Base-by-base conservation (phyloP, 139 green algal species). In the Desmodesmus armatus region DNA sequence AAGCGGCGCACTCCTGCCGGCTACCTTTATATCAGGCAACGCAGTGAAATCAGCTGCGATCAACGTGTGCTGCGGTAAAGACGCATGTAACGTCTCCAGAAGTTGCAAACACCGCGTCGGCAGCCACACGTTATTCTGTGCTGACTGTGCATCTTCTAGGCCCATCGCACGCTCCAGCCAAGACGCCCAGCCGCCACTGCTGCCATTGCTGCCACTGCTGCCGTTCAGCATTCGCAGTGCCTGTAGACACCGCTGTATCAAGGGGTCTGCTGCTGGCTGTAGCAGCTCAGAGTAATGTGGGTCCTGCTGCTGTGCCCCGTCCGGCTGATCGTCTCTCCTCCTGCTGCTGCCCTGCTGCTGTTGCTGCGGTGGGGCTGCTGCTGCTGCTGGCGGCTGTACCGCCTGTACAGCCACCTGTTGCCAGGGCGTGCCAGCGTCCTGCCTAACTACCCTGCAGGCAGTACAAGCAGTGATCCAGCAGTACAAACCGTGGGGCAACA, bases 1-100 rank as follows among this genome's bases (percentile, higher is more conserved):
- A 25, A 98, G 82, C 5, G 96, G 96, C 3, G 96, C 96, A 44
- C 93, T 93, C 2, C 43, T 49, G 0, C 96, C 96, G 1, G 70
- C 73, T 9, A 98, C 67, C 15, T 55, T 43, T 29, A 96, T 91
- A 41, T 98, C 94, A 0, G 96, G 95, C 39, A 98, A 90, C 27
- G 84, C 58, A 70, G 95, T 92, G 90, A 98, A 98, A 88, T 98
- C 96, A 15, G 92, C 92, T 0, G 91, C 89, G 0, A 98, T 88
- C 15, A 98, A 81, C 17, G 83, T 90, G 88, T 97, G 94, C 53
- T 91, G 87, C 9, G 96, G 96, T 0, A 91, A 89, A 25, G 88
- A 85, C 3, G 44, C 58, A 77, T 96, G 89, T 37, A 98, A 83
- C 27, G 89, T 74, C 29, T 97, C 90, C 67, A 98, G 70, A 43